phyloP scores from a whole-genome alignment of 176 grass and related monocot genomes.

The Rhynchospora pubera region DNA sequence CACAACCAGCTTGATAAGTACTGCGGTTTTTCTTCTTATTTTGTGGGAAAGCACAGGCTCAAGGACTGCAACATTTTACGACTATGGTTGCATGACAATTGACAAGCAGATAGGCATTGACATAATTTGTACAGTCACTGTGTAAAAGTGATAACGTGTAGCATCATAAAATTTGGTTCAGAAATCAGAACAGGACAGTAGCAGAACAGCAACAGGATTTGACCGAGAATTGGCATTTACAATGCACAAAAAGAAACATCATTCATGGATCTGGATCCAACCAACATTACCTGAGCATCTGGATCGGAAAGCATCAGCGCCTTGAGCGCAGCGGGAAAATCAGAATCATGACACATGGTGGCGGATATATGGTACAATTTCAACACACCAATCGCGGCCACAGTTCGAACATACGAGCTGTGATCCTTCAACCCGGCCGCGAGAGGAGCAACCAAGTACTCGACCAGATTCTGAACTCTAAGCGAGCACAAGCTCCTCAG shows the following conservation, averaged over 20 bases:
- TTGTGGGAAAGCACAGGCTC: background rate
- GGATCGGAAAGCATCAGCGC: conserved; percentile 85
- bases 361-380: conserved; percentile 97
- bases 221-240: background rate
- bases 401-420: conserved; percentile 78
- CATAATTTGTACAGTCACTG: background rate
- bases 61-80: background rate
- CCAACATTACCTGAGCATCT: conserved; percentile 70
- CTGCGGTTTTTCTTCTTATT: background rate
- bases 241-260: background rate
- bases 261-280: conserved; percentile 11
- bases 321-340: conserved; percentile 76
- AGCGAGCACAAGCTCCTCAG: conserved; percentile 96
- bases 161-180: background rate
- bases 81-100: background rate
- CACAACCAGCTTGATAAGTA: background rate
- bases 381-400: conserved; percentile 62
- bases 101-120: background rate
- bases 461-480: conserved; percentile 85
- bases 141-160: background rate
- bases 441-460: conserved; percentile 90
- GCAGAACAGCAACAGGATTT: background rate
- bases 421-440: conserved; percentile 70
- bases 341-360: conserved; percentile 73
- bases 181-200: background rate